Base-by-base conservation (phyloP, 2,329 filamentous ascomycete species). In the Talaromyces sp. region DNA sequence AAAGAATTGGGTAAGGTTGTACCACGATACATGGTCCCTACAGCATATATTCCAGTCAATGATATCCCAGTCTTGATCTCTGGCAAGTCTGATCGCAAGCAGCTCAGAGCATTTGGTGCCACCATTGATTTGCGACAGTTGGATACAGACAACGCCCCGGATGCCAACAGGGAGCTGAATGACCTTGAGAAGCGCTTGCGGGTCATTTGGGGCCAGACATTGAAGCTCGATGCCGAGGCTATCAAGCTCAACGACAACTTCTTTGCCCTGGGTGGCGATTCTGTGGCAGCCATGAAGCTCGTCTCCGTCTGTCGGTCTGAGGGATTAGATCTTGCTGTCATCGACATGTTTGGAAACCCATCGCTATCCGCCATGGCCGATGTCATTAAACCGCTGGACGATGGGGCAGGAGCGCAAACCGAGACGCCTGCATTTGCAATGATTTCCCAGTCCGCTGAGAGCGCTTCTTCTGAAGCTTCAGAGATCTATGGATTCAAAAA, bases 41-140 rank as follows among this genome's bases (percentile, higher is more conserved):
- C 68, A 0, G 70, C 72, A 10, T 80, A 75, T 47, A 73, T 80
- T 9, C 70, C 74, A 0, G 57, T 81, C 29, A 72, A 67, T 19
- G 52, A 69, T 7, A 71, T 80, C 19, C 78, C 78, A 0, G 64
- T 70, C 1, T 55, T 75, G 10, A 70, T 73, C 13, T 78, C 77
- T 3, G 75, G 75, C 2, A 81, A 81, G 62, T 74, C 68, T 1
- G 73, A 76, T 55, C 72, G 69, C 32, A 76, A 75, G 57, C 58
- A 65, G 32, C 64, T 70, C n/a, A 56, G 70, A 6, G 59, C 64
- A 16, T 68, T 76, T 37, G 74, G 72, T 4, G 51, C 65, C 14
- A 65, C 63, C 3, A 58, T 71, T 1, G 68, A 72, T 54, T 37
- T 72, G 47, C 64, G 69, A n/a, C 58, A 68, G 45, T 41, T 71